phyloP scores from a whole-genome alignment of 73 alveolate species.

The Uronychia setigera region DNA sequence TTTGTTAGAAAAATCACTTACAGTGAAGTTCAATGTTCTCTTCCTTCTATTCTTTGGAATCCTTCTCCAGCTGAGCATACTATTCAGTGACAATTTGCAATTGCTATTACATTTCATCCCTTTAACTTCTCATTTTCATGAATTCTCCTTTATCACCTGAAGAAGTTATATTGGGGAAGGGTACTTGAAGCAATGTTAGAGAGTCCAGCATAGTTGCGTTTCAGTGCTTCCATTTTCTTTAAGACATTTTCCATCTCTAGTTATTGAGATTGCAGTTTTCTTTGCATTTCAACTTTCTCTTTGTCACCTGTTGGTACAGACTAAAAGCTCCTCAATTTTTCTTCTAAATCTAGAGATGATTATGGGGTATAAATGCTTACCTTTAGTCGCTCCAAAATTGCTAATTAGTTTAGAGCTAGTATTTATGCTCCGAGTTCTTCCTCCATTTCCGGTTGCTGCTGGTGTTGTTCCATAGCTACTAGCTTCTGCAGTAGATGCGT shows the following conservation, averaged over 20 bases:
- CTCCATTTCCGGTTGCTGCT: too few species aligned
- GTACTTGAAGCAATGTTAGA: constrained; percentile 5
- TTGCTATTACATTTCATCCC: neutral
- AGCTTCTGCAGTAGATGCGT: neutral
- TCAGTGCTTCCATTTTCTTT: constrained; percentile 17
- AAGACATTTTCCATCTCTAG: constrained; percentile 9
- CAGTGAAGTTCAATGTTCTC: constrained; percentile 1
- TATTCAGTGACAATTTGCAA: neutral
- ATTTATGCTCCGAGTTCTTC: neutral
- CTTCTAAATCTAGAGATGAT: neutral
- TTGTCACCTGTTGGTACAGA: neutral
- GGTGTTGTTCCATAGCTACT: neutral
- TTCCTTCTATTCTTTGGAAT: constrained; percentile 7
- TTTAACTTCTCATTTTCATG: neutral
- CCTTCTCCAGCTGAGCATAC: neutral
- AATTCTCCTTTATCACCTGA: constrained; percentile 16
- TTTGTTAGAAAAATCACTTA: neutral
- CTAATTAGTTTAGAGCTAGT: neutral
- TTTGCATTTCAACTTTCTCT: neutral
- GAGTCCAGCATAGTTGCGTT: constrained; percentile 32
- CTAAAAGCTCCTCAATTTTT: neutral
- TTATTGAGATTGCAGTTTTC: neutral
- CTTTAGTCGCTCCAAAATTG: constrained; percentile 1
- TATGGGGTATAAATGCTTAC: neutral
- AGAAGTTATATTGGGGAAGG: constrained; percentile 4